phyloP scores from a whole-genome alignment of 345 rosid genomes.

The Jatropha curcas region DNA sequence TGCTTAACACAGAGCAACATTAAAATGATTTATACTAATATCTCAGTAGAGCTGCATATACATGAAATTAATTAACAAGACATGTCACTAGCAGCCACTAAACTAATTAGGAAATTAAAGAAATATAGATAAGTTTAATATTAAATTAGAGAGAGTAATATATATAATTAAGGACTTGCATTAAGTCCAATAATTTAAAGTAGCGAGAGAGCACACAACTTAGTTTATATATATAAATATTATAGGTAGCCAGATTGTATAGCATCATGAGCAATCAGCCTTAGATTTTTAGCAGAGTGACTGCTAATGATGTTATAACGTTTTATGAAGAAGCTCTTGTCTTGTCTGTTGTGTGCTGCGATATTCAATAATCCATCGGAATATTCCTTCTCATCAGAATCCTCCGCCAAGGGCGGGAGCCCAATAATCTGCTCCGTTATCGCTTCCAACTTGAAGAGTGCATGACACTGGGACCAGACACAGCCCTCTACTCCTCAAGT shows the following conservation, averaged over 20 bases:
- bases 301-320: slow-evolving; percentile 97
- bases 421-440: slow-evolving; percentile 35
- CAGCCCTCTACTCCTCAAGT: slow-evolving; percentile 30
- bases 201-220: slow-evolving; percentile 1
- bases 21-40: not conserved
- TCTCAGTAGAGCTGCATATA: slow-evolving; percentile 4
- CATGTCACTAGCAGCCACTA: not conserved
- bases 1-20: not conserved
- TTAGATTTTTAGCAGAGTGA: slow-evolving; percentile 76
- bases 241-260: slow-evolving; percentile 43
- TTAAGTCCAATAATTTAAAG: not conserved
- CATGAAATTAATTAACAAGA: slow-evolving; percentile 1
- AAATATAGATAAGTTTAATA: slow-evolving; percentile 11
- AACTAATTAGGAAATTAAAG: slow-evolving; percentile 11
- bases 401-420: slow-evolving; percentile 30
- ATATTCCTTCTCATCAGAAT: slow-evolving; percentile 12
- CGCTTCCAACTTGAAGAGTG: slow-evolving; percentile 30
- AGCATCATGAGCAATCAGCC: slow-evolving; percentile 99
- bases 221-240: too few species aligned
- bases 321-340: slow-evolving; percentile 11
- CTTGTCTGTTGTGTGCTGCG: not conserved
- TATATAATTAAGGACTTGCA: not conserved
- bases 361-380: not conserved
- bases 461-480: slow-evolving; percentile 33
- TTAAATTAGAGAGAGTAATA: not conserved